A percentile compares a stretch with the other conserved stretches of the same genome.
These are phyloP conservation scores for Insectozyma bohioensis DNA, from an alignment of 1,139 yeast genomes.

Conservation along the genomic window DNA sequence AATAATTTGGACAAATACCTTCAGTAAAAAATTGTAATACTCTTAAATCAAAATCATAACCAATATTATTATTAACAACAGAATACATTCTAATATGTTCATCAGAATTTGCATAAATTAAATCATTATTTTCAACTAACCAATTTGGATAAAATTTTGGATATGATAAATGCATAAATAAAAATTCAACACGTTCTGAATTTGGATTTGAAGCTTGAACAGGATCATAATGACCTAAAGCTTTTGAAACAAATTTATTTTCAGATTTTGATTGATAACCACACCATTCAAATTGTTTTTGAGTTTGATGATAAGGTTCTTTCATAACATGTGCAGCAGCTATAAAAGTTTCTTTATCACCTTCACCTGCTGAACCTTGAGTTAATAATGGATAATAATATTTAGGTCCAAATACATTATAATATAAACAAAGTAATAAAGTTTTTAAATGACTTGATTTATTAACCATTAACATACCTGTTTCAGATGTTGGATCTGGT, in stretches of 20 bases:
- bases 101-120: slow-evolving; percentile 34
- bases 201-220: slow-evolving; percentile 20
- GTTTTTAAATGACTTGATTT: slow-evolving; percentile 53
- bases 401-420: slow-evolving; percentile 60
- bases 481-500: slow-evolving; percentile 64
- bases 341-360: slow-evolving; percentile 68
- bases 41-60: slow-evolving; percentile 55
- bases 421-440: slow-evolving; percentile 52
- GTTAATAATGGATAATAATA: slow-evolving; percentile 60
- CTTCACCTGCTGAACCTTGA: slow-evolving; percentile 72
- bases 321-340: slow-evolving; percentile 58
- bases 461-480: slow-evolving; percentile 60
- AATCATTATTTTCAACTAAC: slow-evolving; percentile 47
- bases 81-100: slow-evolving; percentile 49
- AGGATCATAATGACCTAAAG: slow-evolving; percentile 64
- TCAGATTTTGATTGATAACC: slow-evolving; percentile 47
- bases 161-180: slow-evolving; percentile 63
- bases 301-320: slow-evolving; percentile 54
- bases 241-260: slow-evolving; percentile 47
- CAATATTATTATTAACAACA: slow-evolving; percentile 39
- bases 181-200: slow-evolving; percentile 21
- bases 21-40: slow-evolving; percentile 37
- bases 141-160: slow-evolving; percentile 60
- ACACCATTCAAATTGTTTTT: slow-evolving; percentile 49
- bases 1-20: slow-evolving; percentile 39